A percentile compares a stretch with the other conserved stretches of the same genome.
Conservation (phyloP, 1,139 yeast species). For the Lodderomyces jiufengensis region DNA sequence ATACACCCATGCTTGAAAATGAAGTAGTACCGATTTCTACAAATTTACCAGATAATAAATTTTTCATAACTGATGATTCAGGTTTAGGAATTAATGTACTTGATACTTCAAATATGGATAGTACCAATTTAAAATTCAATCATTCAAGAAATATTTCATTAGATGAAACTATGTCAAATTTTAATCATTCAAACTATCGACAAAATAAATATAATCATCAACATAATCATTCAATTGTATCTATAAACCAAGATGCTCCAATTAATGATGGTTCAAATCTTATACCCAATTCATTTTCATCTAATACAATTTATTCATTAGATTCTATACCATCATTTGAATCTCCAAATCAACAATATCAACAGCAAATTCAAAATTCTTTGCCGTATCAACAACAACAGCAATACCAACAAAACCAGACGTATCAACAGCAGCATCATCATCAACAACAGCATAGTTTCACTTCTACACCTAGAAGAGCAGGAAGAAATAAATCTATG, state of each 20-base stretch:
- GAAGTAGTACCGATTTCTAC: conserved; percentile 25
- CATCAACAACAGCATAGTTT: conserved; percentile 3
- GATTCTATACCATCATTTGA: conserved; percentile 42
- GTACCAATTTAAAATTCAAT: conserved; percentile 6
- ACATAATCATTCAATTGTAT: conserved; percentile 15
- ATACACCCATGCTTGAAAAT: conserved; percentile 7
- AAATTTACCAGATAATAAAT: conserved; percentile 14
- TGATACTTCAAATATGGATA: conserved; percentile 2
- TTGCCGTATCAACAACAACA: conserved; percentile 8
- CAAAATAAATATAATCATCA: conserved; percentile 5
- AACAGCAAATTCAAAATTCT: conserved; percentile 14
- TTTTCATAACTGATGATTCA: conserved; percentile 5
- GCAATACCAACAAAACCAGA: conserved; percentile 13
- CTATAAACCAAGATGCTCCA: conserved; percentile 17
- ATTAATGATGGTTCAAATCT: background rate
- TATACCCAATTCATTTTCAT: conserved; percentile 26
- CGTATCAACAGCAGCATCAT: conserved; percentile 4
- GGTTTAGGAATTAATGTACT: conserved; percentile 5
- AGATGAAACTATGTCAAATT: conserved; percentile 16
- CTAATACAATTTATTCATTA: conserved; percentile 41
- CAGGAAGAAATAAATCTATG: conserved; percentile 30
- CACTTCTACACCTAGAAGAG: conserved; percentile 29
- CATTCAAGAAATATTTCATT: conserved; percentile 28
- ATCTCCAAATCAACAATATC: conserved; percentile 16
- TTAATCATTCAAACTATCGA: conserved; percentile 14